These are phyloP conservation scores for Penium margaritaceum DNA, from an alignment of 139 green algal species.

Conservation along the genomic window DNA sequence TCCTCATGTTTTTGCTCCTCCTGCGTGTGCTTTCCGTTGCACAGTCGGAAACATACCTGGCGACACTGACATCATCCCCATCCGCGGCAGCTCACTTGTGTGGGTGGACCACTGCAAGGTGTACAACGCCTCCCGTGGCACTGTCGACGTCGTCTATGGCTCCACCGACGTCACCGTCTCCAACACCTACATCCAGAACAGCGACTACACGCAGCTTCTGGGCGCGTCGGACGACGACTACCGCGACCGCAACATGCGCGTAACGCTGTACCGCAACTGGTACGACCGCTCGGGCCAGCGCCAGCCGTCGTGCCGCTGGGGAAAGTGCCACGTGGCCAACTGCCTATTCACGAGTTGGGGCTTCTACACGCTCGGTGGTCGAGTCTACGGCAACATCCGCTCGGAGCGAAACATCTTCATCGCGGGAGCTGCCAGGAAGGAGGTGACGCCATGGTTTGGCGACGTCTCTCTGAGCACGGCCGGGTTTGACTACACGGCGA, in stretches of 20 bases:
- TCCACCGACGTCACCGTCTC: conserved; percentile 13
- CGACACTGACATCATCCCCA: conserved; percentile 4
- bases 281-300: neutral
- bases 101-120: conserved; percentile 20
- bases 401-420: conserved; percentile 10
- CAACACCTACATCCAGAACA: conserved; percentile 12
- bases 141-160: conserved; percentile 7
- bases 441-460: conserved; percentile 12
- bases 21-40: neutral
- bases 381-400: neutral
- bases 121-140: conserved; percentile 13
- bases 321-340: conserved; percentile 13
- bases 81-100: neutral
- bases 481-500: conserved; percentile 6
- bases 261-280: conserved; percentile 12
- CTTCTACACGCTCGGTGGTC: conserved; percentile 14
- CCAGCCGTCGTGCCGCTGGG: neutral
- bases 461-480: neutral
- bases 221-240: neutral
- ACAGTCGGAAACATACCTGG: neutral
- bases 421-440: neutral
- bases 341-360: conserved; percentile 6
- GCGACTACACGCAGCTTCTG: neutral
- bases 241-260: conserved; percentile 1
- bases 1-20: no score